Evolutionary conservation across 148 eudicot genomes (phyloP).

Genomic region (Selenicereus undatus): DNA sequence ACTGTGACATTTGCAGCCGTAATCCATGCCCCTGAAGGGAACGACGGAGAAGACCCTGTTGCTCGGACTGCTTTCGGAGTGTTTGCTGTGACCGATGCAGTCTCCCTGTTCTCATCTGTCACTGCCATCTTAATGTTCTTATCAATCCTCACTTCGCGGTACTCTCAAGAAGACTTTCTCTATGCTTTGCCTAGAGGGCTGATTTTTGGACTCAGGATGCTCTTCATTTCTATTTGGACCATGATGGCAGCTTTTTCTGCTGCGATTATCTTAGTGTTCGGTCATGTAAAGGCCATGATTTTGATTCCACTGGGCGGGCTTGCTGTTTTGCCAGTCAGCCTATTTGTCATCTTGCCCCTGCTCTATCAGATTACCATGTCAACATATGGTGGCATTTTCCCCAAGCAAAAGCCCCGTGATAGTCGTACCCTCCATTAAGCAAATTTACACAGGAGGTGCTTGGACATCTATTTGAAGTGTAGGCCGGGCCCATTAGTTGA

Average conservation of each 20-base stretch:
- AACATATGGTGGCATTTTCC: conserved; percentile 17
- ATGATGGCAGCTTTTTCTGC: conserved; percentile 19
- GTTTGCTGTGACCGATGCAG: conserved; percentile 23
- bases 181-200: conserved; percentile 8
- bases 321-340: background rate
- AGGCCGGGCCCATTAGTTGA: no score
- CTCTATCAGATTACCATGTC: background rate
- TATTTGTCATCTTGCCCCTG: conserved; percentile 9
- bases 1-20: conserved; percentile 25
- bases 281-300: background rate
- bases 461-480: background rate
- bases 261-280: conserved; percentile 21
- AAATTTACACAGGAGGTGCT: background rate
- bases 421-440: conserved; percentile 20
- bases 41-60: background rate
- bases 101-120: conserved; percentile 22
- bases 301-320: background rate
- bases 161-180: conserved; percentile 18
- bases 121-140: conserved; percentile 22
- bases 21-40: conserved; percentile 26
- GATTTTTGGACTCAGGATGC: conserved; percentile 20
- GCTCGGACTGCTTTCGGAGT: background rate
- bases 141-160: conserved; percentile 26
- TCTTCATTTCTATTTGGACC: conserved; percentile 18
- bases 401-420: conserved; percentile 6